A percentile compares a stretch with the other conserved stretches of the same genome.
phyloP scores from a whole-genome alignment of 192 early-diverging fungal genomes.

The Phlyctochytrium bullatum region DNA sequence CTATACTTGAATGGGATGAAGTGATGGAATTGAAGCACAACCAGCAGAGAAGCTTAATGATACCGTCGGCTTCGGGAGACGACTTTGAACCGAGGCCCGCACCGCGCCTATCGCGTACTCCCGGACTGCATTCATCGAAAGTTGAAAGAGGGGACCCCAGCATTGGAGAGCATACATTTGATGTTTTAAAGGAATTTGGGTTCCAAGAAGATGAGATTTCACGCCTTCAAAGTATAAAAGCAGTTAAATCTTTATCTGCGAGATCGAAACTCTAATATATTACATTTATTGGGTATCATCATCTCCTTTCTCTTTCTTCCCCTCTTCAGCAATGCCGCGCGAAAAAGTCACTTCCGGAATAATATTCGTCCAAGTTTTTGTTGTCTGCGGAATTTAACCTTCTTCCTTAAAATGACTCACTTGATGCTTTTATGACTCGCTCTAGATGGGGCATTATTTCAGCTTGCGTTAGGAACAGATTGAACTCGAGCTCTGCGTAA shows the following conservation, averaged over 20 bases:
- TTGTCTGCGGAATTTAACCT: not conserved
- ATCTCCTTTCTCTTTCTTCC: no score
- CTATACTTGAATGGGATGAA: slow-evolving; percentile 50
- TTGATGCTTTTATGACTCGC: slow-evolving; percentile 60
- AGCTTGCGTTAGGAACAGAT: slow-evolving; percentile 76
- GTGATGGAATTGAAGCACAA: slow-evolving; percentile 3
- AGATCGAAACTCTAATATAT: no score
- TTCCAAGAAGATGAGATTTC: slow-evolving; percentile 1
- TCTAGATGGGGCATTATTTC: slow-evolving; percentile 95
- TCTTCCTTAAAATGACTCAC: slow-evolving; percentile 16
- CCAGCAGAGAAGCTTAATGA: not conserved
- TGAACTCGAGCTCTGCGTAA: slow-evolving; percentile 89
- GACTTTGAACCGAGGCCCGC: slow-evolving; percentile 48
- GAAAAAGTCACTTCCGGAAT: not conserved
- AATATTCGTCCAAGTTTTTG: not conserved
- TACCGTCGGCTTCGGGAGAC: not conserved
- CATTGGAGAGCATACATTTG: slow-evolving; percentile 44
- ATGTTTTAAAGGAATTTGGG: slow-evolving; percentile 25
- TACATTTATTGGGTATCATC: not conserved
- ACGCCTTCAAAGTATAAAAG: not conserved
- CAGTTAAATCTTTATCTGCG: not conserved
- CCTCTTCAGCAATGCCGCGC: no score
- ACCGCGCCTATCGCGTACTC: slow-evolving; percentile 53
- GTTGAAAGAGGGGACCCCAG: slow-evolving; percentile 12
- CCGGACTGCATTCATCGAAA: slow-evolving; percentile 14